These are phyloP conservation scores for Fusarium luffae DNA, from an alignment of 2,329 filamentous ascomycete species.

Conservation along the genomic window DNA sequence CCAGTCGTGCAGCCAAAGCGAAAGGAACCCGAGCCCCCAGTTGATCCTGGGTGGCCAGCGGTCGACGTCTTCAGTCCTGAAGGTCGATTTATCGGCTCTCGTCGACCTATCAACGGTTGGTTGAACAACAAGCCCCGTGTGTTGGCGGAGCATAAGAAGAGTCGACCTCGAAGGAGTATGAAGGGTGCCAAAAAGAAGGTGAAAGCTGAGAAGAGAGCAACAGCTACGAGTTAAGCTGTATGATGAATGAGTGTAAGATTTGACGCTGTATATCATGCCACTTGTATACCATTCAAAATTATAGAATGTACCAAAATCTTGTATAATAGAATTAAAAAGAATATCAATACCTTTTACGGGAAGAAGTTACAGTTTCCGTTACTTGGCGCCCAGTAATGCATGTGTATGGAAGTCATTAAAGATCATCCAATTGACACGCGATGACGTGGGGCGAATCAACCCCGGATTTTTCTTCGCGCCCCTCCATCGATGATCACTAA, in stretches of 20 bases:
- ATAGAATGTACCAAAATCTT: slow-evolving; percentile 25
- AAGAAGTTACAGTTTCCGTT: background rate
- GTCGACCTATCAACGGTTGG: slow-evolving; percentile 79
- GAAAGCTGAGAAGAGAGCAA: slow-evolving; percentile 47
- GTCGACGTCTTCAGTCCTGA: slow-evolving; percentile 89
- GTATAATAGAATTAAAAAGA: slow-evolving; percentile 14
- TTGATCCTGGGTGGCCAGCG: slow-evolving; percentile 67
- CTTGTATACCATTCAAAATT: slow-evolving; percentile 20
- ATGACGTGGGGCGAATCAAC: slow-evolving; percentile 38
- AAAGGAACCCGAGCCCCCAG: slow-evolving; percentile 22
- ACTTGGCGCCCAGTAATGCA: background rate
- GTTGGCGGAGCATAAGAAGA: slow-evolving; percentile 60
- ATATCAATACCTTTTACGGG: background rate
- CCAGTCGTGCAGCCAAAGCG: background rate
- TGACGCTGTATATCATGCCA: slow-evolving; percentile 23
- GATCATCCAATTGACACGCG: slow-evolving; percentile 14
- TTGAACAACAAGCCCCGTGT: slow-evolving; percentile 67
- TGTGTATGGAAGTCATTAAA: background rate
- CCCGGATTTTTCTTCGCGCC: slow-evolving; percentile 32
- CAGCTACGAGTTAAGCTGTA: slow-evolving; percentile 11
- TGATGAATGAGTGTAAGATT: slow-evolving; percentile 31
- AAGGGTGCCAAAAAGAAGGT: slow-evolving; percentile 64
- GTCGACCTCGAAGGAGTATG: slow-evolving; percentile 76
- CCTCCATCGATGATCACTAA: slow-evolving; percentile 31
- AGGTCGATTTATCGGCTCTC: slow-evolving; percentile 78